Evolutionary conservation across 2,329 filamentous ascomycete species (phyloP).

Genomic region (Daldinia eschscholtzii): DNA sequence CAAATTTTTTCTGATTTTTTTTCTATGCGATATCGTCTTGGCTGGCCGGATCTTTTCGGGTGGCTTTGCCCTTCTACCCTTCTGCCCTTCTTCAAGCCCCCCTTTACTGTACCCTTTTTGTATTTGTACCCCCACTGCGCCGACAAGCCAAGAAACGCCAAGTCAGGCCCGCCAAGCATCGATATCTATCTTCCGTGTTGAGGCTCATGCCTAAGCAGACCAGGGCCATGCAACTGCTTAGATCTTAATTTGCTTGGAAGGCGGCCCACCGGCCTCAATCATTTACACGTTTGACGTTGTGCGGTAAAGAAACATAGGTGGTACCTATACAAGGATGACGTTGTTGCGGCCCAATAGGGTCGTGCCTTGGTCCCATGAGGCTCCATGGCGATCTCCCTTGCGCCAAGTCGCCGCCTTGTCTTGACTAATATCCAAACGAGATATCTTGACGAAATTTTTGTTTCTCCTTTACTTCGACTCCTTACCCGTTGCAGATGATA

Average conservation of each 20-base stretch:
- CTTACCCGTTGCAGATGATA: conserved; percentile 18
- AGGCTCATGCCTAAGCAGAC: conserved; percentile 38
- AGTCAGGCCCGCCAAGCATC: conserved; percentile 29
- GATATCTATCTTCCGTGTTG: conserved; percentile 36
- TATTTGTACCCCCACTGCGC: conserved; percentile 35
- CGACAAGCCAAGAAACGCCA: conserved; percentile 32
- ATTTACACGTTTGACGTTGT: conserved; percentile 43
- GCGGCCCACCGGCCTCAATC: conserved; percentile 44
- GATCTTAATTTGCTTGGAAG: conserved; percentile 34
- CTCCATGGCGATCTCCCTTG: conserved; percentile 42
- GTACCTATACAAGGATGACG: conserved; percentile 19
- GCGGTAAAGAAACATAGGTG: conserved; percentile 35
- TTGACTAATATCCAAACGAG: conserved; percentile 20
- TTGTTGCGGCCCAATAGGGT: conserved; percentile 30
- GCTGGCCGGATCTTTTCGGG: conserved; percentile 37
- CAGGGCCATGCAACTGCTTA: conserved; percentile 14
- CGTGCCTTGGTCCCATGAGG: conserved; percentile 32
- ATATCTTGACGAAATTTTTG: conserved; percentile 28
- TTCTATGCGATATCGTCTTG: conserved; percentile 18
- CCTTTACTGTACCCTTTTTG: conserved; percentile 15
- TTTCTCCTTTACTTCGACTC: conserved; percentile 28
- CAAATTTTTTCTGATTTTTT: conserved; percentile 2
- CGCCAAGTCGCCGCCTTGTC: conserved; percentile 36
- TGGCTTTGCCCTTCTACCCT: conserved; percentile 8
- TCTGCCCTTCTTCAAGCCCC: conserved; percentile 7